Evolutionary conservation across 495 filamentous ascomycete genomes (phyloP).

Genomic region (Penicillium diatomitis): DNA sequence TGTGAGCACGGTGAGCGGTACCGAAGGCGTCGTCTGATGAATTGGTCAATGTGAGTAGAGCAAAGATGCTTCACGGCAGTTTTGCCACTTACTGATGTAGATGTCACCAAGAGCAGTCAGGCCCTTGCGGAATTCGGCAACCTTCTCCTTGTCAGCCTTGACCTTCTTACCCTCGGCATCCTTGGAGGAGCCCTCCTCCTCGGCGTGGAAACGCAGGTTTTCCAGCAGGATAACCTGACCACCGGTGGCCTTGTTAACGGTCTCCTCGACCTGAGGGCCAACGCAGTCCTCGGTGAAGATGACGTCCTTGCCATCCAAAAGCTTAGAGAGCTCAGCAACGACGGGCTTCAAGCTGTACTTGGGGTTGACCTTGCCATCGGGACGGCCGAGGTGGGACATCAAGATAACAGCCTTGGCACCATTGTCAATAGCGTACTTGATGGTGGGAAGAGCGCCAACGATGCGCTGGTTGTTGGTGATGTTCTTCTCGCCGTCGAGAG

Average conservation of each 20-base stretch:
- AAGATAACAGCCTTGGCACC: conserved; percentile 91
- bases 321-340: conserved; percentile 82
- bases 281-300: conserved; percentile 88
- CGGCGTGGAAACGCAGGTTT: conserved; percentile 94
- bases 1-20: conserved; percentile 95
- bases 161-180: conserved; percentile 92
- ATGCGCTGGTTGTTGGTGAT: conserved; percentile 98
- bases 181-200: conserved; percentile 94
- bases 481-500: conserved; percentile 82
- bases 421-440: conserved; percentile 94
- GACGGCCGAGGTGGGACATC: conserved; percentile 98
- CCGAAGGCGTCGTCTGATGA: conserved; percentile 89
- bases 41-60: conserved; percentile 9
- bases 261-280: conserved; percentile 78
- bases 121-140: conserved; percentile 88
- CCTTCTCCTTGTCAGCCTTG: conserved; percentile 88
- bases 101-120: conserved; percentile 92
- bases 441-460: conserved; percentile 91
- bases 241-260: conserved; percentile 71
- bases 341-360: conserved; percentile 96
- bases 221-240: conserved; percentile 88
- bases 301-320: conserved; percentile 62
- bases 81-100: conserved; percentile 71
- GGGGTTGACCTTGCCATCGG: conserved; percentile 76
- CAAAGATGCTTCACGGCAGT: neutral